Evolutionary conservation across 2,329 filamentous ascomycete genomes (phyloP), one percentile per base, ranked within the genome.

Genomic region (Trichoderma guizhouense): DNA sequence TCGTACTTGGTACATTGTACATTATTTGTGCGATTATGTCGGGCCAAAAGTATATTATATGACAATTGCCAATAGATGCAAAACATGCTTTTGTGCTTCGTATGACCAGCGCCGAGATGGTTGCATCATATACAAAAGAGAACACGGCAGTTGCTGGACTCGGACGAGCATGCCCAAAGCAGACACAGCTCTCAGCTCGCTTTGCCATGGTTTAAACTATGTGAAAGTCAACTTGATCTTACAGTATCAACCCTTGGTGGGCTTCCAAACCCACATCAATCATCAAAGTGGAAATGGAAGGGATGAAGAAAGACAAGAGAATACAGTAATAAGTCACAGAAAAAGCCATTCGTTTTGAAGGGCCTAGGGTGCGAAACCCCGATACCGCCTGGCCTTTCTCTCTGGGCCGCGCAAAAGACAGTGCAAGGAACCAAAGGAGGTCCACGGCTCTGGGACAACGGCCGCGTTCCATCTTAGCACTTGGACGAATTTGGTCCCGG

Each of bases 11-110:
- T 36, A 36, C 34, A 36, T 36, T 36, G 47, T 32, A 30, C 26
- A 34, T 24, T 60, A n/a, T 58, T 18, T 61, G 55, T 30, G 14
- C 11, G 6, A 26, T n/a, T 51, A 53, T 24, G 47, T 24, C n/a
- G 53, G 39, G 18, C 26, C n/a, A 39, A 53, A 69, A 69, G 55
- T 62, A 61, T 69, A 69, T 69, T 62, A 62, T 36, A 69, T 39
- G 43, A 26, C 32, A n/a, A 28, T 18, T 69, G n/a, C 30, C 36
- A 51, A 69, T 60, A 61, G 53, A 69, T 34, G 55, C 28, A n/a
- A 61, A 69, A 62, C 55, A 69, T 69, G 57, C 57, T 69, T 69
- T 69, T 24, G 28, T 26, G 39, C 6, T 62, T 18, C 39, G 39
- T 43, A 43, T 43, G 39, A 43, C 39, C 15, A 24, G 28, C 36